These are phyloP conservation scores for Lichtheimia ornata DNA, from an alignment of 371 early-diverging fungal genomes.

Conservation along the genomic window DNA sequence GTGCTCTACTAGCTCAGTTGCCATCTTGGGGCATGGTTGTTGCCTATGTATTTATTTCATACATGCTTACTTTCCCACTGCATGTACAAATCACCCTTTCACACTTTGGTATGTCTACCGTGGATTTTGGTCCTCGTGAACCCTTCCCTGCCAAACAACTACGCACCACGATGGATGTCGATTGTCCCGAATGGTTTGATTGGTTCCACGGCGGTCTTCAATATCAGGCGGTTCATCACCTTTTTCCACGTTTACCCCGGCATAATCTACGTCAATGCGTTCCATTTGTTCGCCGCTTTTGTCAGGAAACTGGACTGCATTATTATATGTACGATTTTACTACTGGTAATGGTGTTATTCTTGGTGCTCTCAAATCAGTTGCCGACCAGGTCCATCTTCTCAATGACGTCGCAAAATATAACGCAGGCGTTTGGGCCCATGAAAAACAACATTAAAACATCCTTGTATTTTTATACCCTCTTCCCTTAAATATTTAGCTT, in stretches of 20 bases:
- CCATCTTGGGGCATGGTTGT: slow-evolving; percentile 66
- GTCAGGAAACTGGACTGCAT: slow-evolving; percentile 65
- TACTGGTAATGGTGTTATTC: slow-evolving; percentile 72
- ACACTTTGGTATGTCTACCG: slow-evolving; percentile 95
- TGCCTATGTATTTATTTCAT: slow-evolving; percentile 76
- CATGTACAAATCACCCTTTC: slow-evolving; percentile 95
- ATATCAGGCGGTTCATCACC: slow-evolving; percentile 95
- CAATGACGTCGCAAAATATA: slow-evolving; percentile 59
- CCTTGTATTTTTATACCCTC: too few relatives aligned
- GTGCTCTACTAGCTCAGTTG: slow-evolving; percentile 63
- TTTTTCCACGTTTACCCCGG: slow-evolving; percentile 92
- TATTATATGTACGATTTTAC: slow-evolving; percentile 74
- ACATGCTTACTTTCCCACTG: slow-evolving; percentile 82
- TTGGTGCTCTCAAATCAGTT: slow-evolving; percentile 66
- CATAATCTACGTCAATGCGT: slow-evolving; percentile 79
- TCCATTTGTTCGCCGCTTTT: slow-evolving; percentile 77
- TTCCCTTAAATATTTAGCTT: too few relatives aligned
- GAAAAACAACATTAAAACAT: slow-evolving; percentile 1
- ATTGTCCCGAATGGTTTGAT: slow-evolving; percentile 92
- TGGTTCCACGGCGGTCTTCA: slow-evolving; percentile 98
- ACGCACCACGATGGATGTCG: slow-evolving; percentile 95
- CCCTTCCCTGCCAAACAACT: slow-evolving; percentile 83
- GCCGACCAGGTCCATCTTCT: slow-evolving; percentile 73
- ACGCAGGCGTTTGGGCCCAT: slow-evolving; percentile 36
- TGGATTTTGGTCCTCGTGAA: slow-evolving; percentile 74